These are phyloP conservation scores for Cystobasidium slooffiae DNA, from an alignment of 1,284 basidiomycete genomes.

Conservation along the genomic window DNA sequence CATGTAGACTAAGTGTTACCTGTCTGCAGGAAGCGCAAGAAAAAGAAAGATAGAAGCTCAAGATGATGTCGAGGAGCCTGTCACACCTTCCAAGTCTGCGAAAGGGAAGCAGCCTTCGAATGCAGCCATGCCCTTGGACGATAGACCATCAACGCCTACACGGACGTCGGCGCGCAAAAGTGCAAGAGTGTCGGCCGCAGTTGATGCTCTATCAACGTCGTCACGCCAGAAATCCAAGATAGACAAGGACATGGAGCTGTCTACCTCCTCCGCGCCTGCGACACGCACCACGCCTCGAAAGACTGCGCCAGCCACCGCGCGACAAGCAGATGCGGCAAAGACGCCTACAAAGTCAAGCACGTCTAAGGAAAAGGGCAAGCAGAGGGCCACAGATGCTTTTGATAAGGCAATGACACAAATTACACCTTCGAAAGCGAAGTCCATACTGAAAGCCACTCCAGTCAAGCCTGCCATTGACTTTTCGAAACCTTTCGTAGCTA, in stretches of 20 bases:
- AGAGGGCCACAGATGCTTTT: constrained; percentile 12
- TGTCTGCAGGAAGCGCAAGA: constrained; percentile 16
- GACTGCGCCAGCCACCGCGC: not conserved
- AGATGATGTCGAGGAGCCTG: constrained; percentile 10
- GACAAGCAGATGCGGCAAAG: no score
- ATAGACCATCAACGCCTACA: constrained; percentile 6
- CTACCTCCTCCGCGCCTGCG: not conserved
- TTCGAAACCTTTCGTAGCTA: constrained; percentile 5
- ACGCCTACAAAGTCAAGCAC: constrained; percentile 9
- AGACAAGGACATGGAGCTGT: not conserved
- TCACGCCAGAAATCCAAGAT: constrained; percentile 13
- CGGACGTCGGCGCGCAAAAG: not conserved
- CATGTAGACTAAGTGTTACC: not conserved
- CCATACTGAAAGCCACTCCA: not conserved
- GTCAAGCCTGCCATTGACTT: not conserved
- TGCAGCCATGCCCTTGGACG: not conserved
- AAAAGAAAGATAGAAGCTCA: constrained; percentile 8
- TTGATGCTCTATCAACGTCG: not conserved
- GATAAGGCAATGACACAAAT: not conserved
- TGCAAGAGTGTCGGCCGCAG: not conserved
- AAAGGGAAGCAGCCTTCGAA: not conserved
- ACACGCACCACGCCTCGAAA: not conserved
- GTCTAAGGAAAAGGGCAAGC: not conserved
- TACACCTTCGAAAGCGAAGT: constrained; percentile 8
- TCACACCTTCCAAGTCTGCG: constrained; percentile 7